A percentile compares a stretch with the other conserved stretches of the same genome.
Conservation (phyloP, 306 rosid species). For the Carpinus fangiana region DNA sequence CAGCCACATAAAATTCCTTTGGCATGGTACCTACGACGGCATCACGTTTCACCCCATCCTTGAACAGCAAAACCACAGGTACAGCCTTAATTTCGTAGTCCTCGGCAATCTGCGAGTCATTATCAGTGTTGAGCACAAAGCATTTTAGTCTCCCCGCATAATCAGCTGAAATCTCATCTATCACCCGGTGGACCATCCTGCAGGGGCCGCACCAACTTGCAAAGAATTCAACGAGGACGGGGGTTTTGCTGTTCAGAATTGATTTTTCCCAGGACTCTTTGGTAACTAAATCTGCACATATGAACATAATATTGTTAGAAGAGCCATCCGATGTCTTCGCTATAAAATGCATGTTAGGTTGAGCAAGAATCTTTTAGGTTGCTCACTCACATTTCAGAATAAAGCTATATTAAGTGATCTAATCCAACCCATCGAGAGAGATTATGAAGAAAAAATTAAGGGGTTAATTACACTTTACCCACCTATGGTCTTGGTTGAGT, state of each 20-base stretch:
- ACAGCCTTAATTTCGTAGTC: conserved; percentile 87
- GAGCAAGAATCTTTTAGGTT: neutral
- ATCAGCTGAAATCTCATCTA: conserved; percentile 72
- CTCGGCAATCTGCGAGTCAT: conserved; percentile 63
- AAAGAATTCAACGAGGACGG: conserved; percentile 85
- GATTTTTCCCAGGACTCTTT: conserved; percentile 68
- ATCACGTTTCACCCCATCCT: conserved; percentile 77
- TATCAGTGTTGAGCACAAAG: conserved; percentile 73
- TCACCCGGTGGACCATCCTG: conserved; percentile 82
- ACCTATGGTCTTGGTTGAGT: neutral
- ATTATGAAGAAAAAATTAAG: too few species aligned
- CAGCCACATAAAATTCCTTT: conserved; percentile 82
- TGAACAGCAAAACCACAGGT: conserved; percentile 83
- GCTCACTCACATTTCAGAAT: conserved; percentile 16
- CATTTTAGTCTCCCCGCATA: conserved; percentile 76
- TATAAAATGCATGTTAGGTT: too few species aligned
- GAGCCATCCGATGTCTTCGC: conserved; percentile 11
- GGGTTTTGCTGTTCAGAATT: conserved; percentile 59
- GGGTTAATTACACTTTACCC: too few species aligned
- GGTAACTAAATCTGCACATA: conserved; percentile 60
- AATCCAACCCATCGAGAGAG: neutral
- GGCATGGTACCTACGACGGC: conserved; percentile 95
- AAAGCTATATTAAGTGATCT: neutral
- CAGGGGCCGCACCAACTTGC: conserved; percentile 98
- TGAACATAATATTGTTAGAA: conserved; percentile 29